Evolutionary conservation across 164 flowering plant species (phyloP).

Genomic region (Kingdonia uniflora): DNA sequence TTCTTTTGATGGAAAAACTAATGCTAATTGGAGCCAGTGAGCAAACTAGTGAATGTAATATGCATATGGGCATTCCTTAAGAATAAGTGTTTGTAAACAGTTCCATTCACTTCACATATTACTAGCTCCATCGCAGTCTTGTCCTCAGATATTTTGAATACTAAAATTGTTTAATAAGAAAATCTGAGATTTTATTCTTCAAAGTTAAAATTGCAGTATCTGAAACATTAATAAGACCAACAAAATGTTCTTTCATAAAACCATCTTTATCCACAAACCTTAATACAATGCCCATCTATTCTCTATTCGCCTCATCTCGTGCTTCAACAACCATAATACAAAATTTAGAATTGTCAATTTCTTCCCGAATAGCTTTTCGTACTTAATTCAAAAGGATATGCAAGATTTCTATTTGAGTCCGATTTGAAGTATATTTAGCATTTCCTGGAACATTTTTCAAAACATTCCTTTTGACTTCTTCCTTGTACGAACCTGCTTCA

Average conservation of each 20-base stretch:
- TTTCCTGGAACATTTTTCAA: no score
- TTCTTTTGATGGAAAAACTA: not conserved
- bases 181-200: not conserved
- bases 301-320: no score
- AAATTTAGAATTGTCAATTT: no score
- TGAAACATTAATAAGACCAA: not conserved
- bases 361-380: no score
- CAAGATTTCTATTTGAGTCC: no score
- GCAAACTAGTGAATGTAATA: not conserved
- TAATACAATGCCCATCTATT: constrained; percentile 3
- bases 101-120: not conserved
- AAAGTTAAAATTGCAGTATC: not conserved
- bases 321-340: no score
- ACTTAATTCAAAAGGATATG: no score
- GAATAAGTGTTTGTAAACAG: not conserved
- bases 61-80: not conserved
- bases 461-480: no score
- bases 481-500: no score
- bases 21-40: not conserved
- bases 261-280: constrained; percentile 10
- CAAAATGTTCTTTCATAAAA: not conserved
- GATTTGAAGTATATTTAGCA: no score
- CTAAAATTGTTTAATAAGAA: not conserved
- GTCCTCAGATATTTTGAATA: not conserved
- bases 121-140: not conserved